A percentile compares a stretch with the other conserved stretches of the same genome.
Conservation (phyloP, 2,329 filamentous ascomycete species). For the Paecilomyces fulvus region DNA sequence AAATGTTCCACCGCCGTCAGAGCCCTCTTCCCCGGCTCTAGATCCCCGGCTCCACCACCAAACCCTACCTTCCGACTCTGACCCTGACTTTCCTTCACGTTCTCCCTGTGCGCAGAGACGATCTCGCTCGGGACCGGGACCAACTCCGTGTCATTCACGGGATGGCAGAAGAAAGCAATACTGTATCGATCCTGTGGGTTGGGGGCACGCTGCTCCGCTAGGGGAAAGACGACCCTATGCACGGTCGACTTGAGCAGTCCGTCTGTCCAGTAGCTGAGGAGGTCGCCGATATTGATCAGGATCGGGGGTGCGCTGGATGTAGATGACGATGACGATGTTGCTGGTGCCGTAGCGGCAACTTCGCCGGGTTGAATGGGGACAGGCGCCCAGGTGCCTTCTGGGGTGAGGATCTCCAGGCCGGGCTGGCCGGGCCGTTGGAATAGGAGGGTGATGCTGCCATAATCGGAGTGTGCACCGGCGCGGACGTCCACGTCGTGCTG, state of each 20-base stretch:
- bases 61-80: slow-evolving; percentile 32
- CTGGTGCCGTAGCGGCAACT: slow-evolving; percentile 1
- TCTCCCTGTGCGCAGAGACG: slow-evolving; percentile 35
- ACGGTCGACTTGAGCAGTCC: slow-evolving; percentile 80
- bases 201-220: slow-evolving; percentile 29
- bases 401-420: slow-evolving; percentile 71
- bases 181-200: slow-evolving; percentile 45
- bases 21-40: slow-evolving; percentile 25
- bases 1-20: slow-evolving; percentile 54
- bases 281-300: slow-evolving; percentile 62
- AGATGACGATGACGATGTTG: slow-evolving; percentile 30
- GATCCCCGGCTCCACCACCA: slow-evolving; percentile 29
- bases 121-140: slow-evolving; percentile 47
- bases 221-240: slow-evolving; percentile 73
- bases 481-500: slow-evolving; percentile 58
- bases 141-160: slow-evolving; percentile 46
- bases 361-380: slow-evolving; percentile 55
- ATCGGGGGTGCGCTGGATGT: slow-evolving; percentile 52
- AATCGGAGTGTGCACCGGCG: slow-evolving; percentile 88
- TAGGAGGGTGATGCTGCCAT: slow-evolving; percentile 60
- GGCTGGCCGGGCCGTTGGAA: slow-evolving; percentile 81
- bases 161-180: slow-evolving; percentile 57
- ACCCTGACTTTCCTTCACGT: slow-evolving; percentile 4
- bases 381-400: slow-evolving; percentile 50
- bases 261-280: slow-evolving; percentile 81